phyloP scores from a whole-genome alignment of 2,329 filamentous ascomycete species.

The Cercospora citrullina region DNA sequence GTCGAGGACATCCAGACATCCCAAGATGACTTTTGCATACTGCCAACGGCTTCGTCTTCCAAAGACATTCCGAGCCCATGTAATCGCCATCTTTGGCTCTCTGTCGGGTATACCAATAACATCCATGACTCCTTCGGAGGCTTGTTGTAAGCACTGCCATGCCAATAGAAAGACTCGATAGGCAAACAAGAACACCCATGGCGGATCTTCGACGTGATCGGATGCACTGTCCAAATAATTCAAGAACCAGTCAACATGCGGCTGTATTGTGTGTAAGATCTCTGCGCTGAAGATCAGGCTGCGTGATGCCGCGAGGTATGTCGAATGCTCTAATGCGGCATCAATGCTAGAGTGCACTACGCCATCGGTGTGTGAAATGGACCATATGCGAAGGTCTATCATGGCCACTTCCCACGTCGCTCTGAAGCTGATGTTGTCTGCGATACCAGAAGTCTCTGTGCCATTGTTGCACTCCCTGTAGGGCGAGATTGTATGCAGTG shows the following conservation, averaged over 20 bases:
- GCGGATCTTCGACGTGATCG: neutral
- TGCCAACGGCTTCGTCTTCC: neutral
- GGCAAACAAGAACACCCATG: neutral
- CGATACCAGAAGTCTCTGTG: neutral
- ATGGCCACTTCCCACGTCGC: constrained; percentile 6
- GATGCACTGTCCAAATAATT: neutral
- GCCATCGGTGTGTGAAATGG: neutral
- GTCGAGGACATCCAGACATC: neutral
- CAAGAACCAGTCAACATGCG: constrained; percentile 4
- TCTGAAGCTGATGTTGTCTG: neutral
- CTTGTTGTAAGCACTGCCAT: neutral
- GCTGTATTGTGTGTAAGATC: neutral
- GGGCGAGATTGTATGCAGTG: neutral
- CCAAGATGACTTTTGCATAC: neutral
- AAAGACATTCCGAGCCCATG: neutral
- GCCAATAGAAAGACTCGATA: neutral
- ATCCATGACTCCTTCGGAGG: neutral
- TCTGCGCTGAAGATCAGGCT: neutral
- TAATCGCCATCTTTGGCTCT: neutral
- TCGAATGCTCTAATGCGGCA: neutral
- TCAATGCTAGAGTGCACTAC: neutral
- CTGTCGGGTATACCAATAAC: neutral
- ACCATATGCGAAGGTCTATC: constrained; percentile 5
- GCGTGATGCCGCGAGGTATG: neutral
- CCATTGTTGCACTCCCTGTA: neutral